These are phyloP conservation scores for Mytilinidion resinicola DNA, from an alignment of 495 filamentous ascomycete species.

Conservation along the genomic window DNA sequence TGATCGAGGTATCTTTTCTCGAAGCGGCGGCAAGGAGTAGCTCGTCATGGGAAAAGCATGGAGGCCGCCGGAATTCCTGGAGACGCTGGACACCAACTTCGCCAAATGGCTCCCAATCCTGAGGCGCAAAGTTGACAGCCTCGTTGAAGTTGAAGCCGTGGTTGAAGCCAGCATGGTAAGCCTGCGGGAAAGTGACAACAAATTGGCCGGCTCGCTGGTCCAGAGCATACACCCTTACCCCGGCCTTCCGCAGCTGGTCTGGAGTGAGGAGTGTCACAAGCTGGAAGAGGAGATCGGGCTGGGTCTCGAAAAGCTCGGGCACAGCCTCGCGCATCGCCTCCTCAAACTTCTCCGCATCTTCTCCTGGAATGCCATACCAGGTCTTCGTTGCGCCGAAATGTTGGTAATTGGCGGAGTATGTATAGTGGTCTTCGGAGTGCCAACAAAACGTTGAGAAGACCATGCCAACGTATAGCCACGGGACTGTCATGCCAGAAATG, in stretches of 20 bases:
- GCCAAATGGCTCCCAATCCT: constrained; percentile 95
- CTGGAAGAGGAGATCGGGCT: constrained; percentile 95
- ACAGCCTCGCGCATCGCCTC: constrained; percentile 91
- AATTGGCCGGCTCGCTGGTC: constrained; percentile 92
- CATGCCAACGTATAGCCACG: constrained; percentile 99
- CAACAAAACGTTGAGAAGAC: constrained; percentile 99
- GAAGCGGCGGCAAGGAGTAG: constrained; percentile 81
- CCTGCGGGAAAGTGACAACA: constrained; percentile 64
- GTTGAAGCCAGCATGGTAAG: constrained; percentile 49
- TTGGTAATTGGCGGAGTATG: constrained; percentile 98
- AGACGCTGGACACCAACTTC: constrained; percentile 79
- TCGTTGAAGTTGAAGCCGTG: constrained; percentile 94
- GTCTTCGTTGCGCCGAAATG: constrained; percentile 98
- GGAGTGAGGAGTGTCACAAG: constrained; percentile 91
- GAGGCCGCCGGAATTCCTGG: constrained; percentile 80
- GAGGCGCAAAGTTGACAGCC: constrained; percentile 94
- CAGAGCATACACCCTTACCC: constrained; percentile 88
- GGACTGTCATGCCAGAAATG: constrained; percentile 99
- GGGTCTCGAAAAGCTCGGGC: constrained; percentile 92
- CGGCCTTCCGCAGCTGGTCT: constrained; percentile 89
- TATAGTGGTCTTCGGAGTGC: constrained; percentile 98
- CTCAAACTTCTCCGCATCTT: constrained; percentile 91
- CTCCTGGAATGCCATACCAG: constrained; percentile 96
- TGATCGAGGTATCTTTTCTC: constrained; percentile 68
- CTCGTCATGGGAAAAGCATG: constrained; percentile 97